These are phyloP conservation scores for Trichoderma sp. DNA, from an alignment of 2,329 filamentous ascomycete genomes.

Conservation along the genomic window DNA sequence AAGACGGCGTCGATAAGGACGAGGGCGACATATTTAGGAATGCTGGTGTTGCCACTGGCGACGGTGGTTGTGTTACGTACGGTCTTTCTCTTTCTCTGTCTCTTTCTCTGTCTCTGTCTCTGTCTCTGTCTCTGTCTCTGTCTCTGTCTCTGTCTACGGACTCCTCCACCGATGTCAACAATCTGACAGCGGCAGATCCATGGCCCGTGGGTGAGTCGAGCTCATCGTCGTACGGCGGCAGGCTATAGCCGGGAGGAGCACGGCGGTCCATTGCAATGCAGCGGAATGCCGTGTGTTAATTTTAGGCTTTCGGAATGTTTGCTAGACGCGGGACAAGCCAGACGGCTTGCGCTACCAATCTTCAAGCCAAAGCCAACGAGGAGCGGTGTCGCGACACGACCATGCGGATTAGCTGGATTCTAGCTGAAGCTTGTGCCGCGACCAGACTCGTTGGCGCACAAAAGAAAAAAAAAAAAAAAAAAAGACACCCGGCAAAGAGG, in stretches of 20 bases:
- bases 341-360: conserved; percentile 9
- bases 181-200: conserved; percentile 53
- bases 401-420: conserved; percentile 1
- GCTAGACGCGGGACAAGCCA: conserved; percentile 2
- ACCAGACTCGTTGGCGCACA: not conserved
- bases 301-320: conserved; percentile 15
- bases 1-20: conserved; percentile 2
- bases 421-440: not conserved
- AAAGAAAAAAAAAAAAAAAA: not conserved
- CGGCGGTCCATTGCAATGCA: conserved; percentile 42
- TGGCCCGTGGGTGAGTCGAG: conserved; percentile 46
- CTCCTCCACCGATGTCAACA: conserved; percentile 62
- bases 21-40: conserved; percentile 10
- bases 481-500: not conserved
- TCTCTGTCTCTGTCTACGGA: conserved; percentile 28
- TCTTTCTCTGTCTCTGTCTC: not conserved
- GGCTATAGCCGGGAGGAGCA: conserved; percentile 58
- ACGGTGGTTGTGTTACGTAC: conserved; percentile 17
- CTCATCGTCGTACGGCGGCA: conserved; percentile 53
- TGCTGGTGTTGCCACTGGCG: conserved; percentile 18
- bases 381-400: not conserved
- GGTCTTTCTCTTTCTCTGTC: not conserved
- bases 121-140: conserved; percentile 3
- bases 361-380: not conserved
- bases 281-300: conserved; percentile 1